Evolutionary conservation across 2,329 filamentous ascomycete species (phyloP).

Genomic region (Zasmidium citrigriseum): DNA sequence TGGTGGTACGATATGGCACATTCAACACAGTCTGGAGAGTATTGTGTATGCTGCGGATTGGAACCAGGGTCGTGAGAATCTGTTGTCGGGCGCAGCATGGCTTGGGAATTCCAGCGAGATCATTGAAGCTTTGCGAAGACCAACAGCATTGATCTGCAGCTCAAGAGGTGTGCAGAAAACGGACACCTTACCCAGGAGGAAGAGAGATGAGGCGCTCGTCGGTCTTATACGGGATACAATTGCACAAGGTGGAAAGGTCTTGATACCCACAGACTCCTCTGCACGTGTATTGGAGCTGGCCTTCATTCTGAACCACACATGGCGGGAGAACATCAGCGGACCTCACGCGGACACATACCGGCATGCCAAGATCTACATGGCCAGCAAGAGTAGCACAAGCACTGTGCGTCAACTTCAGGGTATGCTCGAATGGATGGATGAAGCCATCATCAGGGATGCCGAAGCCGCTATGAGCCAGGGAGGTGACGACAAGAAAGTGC

Average conservation of each 20-base stretch:
- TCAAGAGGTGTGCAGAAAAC: constrained; percentile 74
- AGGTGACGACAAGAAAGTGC: constrained; percentile 49
- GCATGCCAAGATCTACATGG: constrained; percentile 69
- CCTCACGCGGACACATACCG: constrained; percentile 48
- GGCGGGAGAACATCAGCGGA: constrained; percentile 58
- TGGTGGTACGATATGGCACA: constrained; percentile 97
- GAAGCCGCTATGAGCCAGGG: constrained; percentile 43
- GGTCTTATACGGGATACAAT: constrained; percentile 79
- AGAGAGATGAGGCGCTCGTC: constrained; percentile 81
- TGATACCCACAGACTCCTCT: constrained; percentile 93
- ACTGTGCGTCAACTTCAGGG: constrained; percentile 89
- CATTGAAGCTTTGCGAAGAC: constrained; percentile 88
- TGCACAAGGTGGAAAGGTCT: constrained; percentile 79
- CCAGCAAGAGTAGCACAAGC: constrained; percentile 80
- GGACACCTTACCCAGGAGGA: constrained; percentile 65
- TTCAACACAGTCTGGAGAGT: constrained; percentile 93
- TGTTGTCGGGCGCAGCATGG: constrained; percentile 91
- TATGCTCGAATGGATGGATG: constrained; percentile 99
- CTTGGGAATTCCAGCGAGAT: constrained; percentile 89
- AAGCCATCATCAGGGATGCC: constrained; percentile 80
- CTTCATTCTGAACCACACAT: constrained; percentile 89
- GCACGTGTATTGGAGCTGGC: constrained; percentile 90
- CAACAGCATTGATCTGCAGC: constrained; percentile 91
- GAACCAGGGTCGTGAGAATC: constrained; percentile 97
- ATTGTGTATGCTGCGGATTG: constrained; percentile 98